Evolutionary conservation across 2,329 filamentous ascomycete genomes (phyloP), one percentile per base, ranked within the genome.

Genomic region (Penicillium sp.): DNA sequence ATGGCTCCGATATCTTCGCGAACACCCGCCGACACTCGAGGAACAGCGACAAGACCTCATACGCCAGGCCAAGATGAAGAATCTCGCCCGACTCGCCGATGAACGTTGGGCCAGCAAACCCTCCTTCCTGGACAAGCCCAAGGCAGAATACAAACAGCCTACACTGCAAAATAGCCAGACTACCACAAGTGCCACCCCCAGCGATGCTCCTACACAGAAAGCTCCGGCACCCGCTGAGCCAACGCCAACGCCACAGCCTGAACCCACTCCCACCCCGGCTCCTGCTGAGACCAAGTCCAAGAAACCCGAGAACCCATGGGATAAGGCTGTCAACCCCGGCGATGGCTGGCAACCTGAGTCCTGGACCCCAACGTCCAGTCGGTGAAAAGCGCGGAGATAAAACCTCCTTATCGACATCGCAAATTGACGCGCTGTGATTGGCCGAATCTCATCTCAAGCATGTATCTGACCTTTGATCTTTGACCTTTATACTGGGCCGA

Each of bases 261-360:
- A 54, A 15, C 36, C 60, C 29, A 24, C 48, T 9, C 23, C 56
- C 9, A 23, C 55, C 43, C 28, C 28, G 5, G 24, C 24, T 26
- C 24, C 24, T 7, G 24, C 24, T 9, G 50, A 53, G 34, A 47
- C 47, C 46, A 52, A 53, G 41, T 53, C 43, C 45, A 45, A 38
- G 49, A 60, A 60, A 39, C 60, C 64, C 50, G 62, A 67, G 23
- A 64, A 86, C 64, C 85, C 85, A 2, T 88, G 85, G 85, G 80
- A 80, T 28, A 78, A 76, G 57, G 76, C 79, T n/a, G 79, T 51
- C 2, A 54, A 77, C 0, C 82, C 84, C 0, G 78, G 85, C 49
- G 85, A 88, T 66, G 76, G 72, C n/a, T 89, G 85, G 85, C 84
- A 88, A 69, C 87, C 87, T 0, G 66, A 81, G 44, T 73, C 83